Base-by-base conservation (phyloP, 352 stramenopile genomes). In the Phytophthora sp. region DNA sequence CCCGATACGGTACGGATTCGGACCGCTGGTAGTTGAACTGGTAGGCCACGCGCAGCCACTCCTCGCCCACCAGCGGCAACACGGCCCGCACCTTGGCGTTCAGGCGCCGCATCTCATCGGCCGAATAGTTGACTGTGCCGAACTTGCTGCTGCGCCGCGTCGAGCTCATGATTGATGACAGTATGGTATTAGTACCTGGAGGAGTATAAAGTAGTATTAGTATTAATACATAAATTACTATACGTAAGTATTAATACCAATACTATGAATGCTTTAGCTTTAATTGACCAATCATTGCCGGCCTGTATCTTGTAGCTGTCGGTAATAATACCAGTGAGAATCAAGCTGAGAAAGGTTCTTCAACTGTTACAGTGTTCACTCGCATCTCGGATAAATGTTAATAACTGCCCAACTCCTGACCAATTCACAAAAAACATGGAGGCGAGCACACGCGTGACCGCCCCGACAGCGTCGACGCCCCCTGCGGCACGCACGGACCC, bases 21-120 rank as follows among this genome's bases (percentile, higher is more conserved):
- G 45, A 27, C 4, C 45, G 45, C 70, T 41, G 73, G 62, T 84
- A 86, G 62, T 90, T 90, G 59, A 88, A 90, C 41, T 84, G 70
- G 62, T 86, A 85, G 16, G 76, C 81, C 9, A 90, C 81, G 55
- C 82, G 76, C 57, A 90, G 69, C 81, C 81, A 90, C 50, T 88
- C 81, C 7, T 88, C 81, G 29, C 70, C 66, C 26, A 54, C 52
- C 12, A 80, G 52, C 11, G 81, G 81, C 63, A 88, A 71, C 56
- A 90, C 76, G 7, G 69, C 66, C 46, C 81, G 81, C 39, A 88
- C 79, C 47, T 85, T 83, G 11, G 76, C 81, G 53, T 82, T 85
- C 36, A 90, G 70, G 3, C 81, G 81, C 42, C 73, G 79, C 81
- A 90, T 90, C 69, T 88, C 80, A 58, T 88, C 78, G 31, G 75